Percentiles rank a stretch among this genome's conserved stretches.
Evolutionary conservation across 805 yeast species (phyloP).

Genomic region (Cyberlindnera euphorbiiphila): DNA sequence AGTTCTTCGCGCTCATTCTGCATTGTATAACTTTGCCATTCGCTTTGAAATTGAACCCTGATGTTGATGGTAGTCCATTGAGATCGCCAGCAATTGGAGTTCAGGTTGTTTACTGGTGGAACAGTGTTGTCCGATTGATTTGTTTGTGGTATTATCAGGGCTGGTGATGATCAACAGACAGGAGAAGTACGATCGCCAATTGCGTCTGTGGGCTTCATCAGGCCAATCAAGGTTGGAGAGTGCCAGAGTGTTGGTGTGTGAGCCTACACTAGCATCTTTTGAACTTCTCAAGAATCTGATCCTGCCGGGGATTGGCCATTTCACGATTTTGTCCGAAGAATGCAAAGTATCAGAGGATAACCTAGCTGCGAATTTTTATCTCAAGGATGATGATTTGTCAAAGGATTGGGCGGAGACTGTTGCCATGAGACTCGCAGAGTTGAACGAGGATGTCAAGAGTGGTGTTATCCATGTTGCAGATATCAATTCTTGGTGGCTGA

Average conservation of each 20-base stretch:
- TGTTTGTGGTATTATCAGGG: background rate
- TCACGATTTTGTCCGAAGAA: conserved; percentile 52
- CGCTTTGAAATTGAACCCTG: too few species aligned
- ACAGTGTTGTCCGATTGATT: background rate
- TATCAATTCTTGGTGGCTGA: conserved; percentile 13
- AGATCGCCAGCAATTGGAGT: too few species aligned
- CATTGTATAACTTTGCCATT: too few species aligned
- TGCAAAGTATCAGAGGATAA: conserved; percentile 39
- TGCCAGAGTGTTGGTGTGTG: conserved; percentile 59
- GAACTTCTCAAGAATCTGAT: conserved; percentile 77
- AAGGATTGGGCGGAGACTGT: conserved; percentile 37
- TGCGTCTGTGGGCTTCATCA: conserved; percentile 76
- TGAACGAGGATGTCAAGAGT: conserved; percentile 53
- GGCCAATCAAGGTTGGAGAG: conserved; percentile 65
- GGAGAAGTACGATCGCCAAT: conserved; percentile 77
- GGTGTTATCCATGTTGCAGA: conserved; percentile 11
- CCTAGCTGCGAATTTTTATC: conserved; percentile 60
- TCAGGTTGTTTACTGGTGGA: too few species aligned
- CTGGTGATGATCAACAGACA: conserved; percentile 26
- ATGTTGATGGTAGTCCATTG: too few species aligned
- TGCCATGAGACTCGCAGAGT: conserved; percentile 41
- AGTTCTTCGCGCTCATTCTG: too few species aligned
- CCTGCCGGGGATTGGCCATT: conserved; percentile 67
- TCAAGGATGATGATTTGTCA: conserved; percentile 43
- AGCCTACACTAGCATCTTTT: conserved; percentile 52